Base-by-base conservation (phyloP, 768 basidiomycete species). In the Mycena vitilis region DNA sequence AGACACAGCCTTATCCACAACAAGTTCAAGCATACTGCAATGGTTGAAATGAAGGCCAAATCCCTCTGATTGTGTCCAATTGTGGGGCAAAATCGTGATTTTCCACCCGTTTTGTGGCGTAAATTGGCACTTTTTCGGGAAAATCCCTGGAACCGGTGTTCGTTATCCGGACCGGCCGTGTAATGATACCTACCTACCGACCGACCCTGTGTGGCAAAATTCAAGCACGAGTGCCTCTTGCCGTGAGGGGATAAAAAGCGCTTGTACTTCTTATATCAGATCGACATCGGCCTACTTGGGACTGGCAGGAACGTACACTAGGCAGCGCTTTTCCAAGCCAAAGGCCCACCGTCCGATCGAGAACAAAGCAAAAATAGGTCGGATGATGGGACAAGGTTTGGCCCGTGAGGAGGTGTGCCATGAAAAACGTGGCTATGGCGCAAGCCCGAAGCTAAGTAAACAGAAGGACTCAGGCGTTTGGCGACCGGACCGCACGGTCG, bases 341-440 rank as follows among this genome's bases (percentile, higher is more conserved):
- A 60, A 67, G 60, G 30, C 30, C 30, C 5, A 69, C 60, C 45
- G 63, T 63, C 71, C 63, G 51, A 65, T 64, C 65, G 56, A 59
- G 67, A 71, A 67, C 70, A 70, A 71, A 34, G 61, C 45, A 30
- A 60, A 64, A 55, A 22, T n/a, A 42, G n/a, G 56, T 36, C 49
- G 52, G 36, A 15, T 71, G 70, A 71, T 71, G 66, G 66, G 48
- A 54, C 40, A 49, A 60, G 13, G 40, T 69, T 69, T 55, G 10
- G 52, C 59, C 68, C 63, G 68, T n/a, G 63, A 69, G 60, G 67
- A 63, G 57, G 63, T 30, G 30, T 60, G 63, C 58, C 58, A 57
- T 58, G 61, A 56, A 40, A 45, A 69, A 65, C 68, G 68, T 69
- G 68, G 68, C 59, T 56, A 57, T 63, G 66, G 49, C 25, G 63